Evolutionary conservation across 768 basidiomycete species (phyloP), one percentile per base, ranked within the genome.

Genomic region (Russula vinacea): DNA sequence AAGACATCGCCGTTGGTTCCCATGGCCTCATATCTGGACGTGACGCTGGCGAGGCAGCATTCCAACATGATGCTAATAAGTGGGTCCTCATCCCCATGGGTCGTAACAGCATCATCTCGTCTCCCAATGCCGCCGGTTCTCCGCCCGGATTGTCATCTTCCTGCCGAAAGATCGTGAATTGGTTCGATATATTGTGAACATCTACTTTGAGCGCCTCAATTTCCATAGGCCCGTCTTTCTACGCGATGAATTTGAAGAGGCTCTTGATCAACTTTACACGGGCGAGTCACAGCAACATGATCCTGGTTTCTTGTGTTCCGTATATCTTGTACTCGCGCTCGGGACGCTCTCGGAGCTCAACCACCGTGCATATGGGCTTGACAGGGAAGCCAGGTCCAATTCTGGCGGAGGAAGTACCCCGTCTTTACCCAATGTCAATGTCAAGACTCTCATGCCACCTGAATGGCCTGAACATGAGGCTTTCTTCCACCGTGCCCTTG

Each of bases 291-390:
- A 79, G 2, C 80, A 83, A 26, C 78, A 84, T 66, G 91, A 93
- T 71, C 88, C 89, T 14, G 92, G 92, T 22, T 90, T 84, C 73
- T 70, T 94, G 5, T 92, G 89, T 75, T 85, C 86, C 73, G 73
- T 89, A 62, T 92, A 93, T 72, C 78, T 93, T 32, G 77, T 93
- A 45, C 75, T 93, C 56, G 91, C 89, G 0, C 81, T 94, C 1
- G 91, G 91, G 3, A 92, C 92, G 1, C 79, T 93, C 67, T 88
- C 86, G 75, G 89, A 92, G 69, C 80, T 92, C 68, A 92, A 90
- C 70, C 84, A 90, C 69, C 85, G 83, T 62, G 85, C 83, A 1
- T 83, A 80, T 65, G 76, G 80, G 24, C 74, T 78, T 52, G 82
- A 86, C 49, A 76, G 80, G 47, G 78, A 81, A 53, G 77, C 78